A percentile compares a stretch with the other conserved stretches of the same genome.
These are phyloP conservation scores for Pseudofabraea citricarpa DNA, from an alignment of 2,329 filamentous ascomycete species.

Conservation along the genomic window DNA sequence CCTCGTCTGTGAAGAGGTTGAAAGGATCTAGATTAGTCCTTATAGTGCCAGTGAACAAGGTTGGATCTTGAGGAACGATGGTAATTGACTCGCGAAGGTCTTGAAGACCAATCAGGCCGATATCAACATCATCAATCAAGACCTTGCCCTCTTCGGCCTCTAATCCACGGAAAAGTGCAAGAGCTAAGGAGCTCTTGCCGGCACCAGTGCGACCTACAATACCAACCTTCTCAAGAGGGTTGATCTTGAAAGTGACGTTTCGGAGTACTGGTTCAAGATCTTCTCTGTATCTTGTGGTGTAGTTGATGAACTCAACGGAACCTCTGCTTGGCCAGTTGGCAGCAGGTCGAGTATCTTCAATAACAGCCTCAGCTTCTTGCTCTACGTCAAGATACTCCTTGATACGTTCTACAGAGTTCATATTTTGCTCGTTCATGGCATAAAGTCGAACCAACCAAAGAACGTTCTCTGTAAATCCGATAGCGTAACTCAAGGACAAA, in stretches of 20 bases:
- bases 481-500: constrained; percentile 90
- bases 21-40: constrained; percentile 93
- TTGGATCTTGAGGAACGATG: constrained; percentile 96
- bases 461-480: constrained; percentile 95
- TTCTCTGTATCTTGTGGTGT: constrained; percentile 82
- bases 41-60: constrained; percentile 88
- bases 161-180: constrained; percentile 88
- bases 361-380: constrained; percentile 77
- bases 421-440: constrained; percentile 94
- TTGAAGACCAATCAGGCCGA: constrained; percentile 83
- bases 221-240: constrained; percentile 85
- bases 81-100: constrained; percentile 92
- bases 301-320: constrained; percentile 80
- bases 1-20: constrained; percentile 78
- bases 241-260: constrained; percentile 79
- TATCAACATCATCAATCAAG: constrained; percentile 85
- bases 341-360: constrained; percentile 73
- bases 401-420: constrained; percentile 97
- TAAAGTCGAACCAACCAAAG: constrained; percentile 95
- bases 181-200: constrained; percentile 90
- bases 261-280: constrained; percentile 86
- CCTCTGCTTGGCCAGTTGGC: constrained; percentile 82
- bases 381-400: constrained; percentile 97
- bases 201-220: constrained; percentile 95
- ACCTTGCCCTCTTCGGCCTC: constrained; percentile 90